These are phyloP conservation scores for Hymenoscyphus scutula DNA, from an alignment of 2,329 filamentous ascomycete genomes.

Conservation along the genomic window DNA sequence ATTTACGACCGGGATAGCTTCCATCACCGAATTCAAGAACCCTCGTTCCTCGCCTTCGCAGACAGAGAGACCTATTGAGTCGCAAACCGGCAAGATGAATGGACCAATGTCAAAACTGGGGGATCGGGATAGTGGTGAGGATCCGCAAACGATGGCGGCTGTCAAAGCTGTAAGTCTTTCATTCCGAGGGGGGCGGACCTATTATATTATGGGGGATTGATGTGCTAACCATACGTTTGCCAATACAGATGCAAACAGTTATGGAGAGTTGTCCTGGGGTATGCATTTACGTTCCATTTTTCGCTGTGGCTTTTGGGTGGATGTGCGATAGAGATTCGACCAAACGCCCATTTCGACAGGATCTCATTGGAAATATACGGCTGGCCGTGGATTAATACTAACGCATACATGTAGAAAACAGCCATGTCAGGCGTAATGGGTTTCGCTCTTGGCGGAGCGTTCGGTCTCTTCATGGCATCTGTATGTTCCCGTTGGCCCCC, in stretches of 20 bases:
- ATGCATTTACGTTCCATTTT: neutral
- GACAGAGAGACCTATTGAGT: neutral
- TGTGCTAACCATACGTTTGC: conserved; percentile 5
- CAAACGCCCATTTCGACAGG: neutral
- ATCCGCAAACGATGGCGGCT: conserved; percentile 15
- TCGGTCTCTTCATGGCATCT: conserved; percentile 97
- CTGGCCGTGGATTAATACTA: neutral
- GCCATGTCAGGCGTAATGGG: conserved; percentile 89
- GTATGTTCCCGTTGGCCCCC: conserved; percentile 51
- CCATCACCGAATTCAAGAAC: neutral
- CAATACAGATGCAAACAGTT: conserved; percentile 12
- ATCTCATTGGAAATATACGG: neutral
- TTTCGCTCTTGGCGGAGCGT: conserved; percentile 88
- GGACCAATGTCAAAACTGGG: conserved; percentile 3
- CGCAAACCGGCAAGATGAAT: conserved; percentile 6
- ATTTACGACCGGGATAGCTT: neutral
- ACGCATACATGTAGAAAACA: conserved; percentile 60
- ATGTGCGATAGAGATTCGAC: neutral
- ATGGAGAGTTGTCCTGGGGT: conserved; percentile 16
- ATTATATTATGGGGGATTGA: neutral
- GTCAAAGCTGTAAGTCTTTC: conserved; percentile 14
- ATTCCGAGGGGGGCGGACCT: neutral
- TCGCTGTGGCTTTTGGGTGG: neutral
- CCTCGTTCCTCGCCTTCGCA: neutral
- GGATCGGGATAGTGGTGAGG: neutral